A percentile compares a stretch with the other conserved stretches of the same genome.
These are phyloP conservation scores for Torulaspora microellipsoides DNA, from an alignment of 805 yeast species.

Conservation along the genomic window DNA sequence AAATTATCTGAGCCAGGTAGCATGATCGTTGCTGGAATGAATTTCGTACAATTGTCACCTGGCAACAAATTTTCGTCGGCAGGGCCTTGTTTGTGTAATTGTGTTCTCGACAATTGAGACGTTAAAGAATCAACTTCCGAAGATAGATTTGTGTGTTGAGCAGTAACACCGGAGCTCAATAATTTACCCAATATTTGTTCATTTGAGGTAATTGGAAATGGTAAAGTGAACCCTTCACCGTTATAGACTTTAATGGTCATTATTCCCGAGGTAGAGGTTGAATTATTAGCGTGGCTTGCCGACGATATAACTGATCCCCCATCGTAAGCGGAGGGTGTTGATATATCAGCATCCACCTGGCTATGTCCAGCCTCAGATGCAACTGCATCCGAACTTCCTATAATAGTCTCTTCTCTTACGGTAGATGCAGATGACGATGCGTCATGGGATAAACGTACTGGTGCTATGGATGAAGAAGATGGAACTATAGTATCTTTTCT, in stretches of 20 bases:
- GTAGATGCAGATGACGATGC: conserved; percentile 24
- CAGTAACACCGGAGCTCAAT: conserved; percentile 49
- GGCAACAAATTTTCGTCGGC: conserved; percentile 35
- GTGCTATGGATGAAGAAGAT: conserved; percentile 25
- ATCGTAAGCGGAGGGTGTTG: conserved; percentile 3
- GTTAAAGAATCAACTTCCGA: conserved; percentile 25
- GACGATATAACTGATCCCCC: conserved; percentile 4
- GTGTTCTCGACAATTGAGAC: conserved; percentile 27
- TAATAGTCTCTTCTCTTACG: conserved; percentile 12
- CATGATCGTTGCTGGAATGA: conserved; percentile 51
- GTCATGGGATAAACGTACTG: conserved; percentile 26
- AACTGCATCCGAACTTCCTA: conserved; percentile 3
- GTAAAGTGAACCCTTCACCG: conserved; percentile 63
- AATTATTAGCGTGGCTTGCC: conserved; percentile 12
- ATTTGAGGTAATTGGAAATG: conserved; percentile 63
- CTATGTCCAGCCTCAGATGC: conserved; percentile 7
- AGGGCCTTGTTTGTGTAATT: conserved; percentile 30
- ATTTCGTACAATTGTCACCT: conserved; percentile 29
- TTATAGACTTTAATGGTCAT: conserved; percentile 73
- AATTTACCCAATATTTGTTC: conserved; percentile 60
- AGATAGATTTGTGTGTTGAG: conserved; percentile 14
- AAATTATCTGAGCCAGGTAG: conserved; percentile 51
- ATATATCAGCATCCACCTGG: conserved; percentile 5
- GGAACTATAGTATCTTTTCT: conserved; percentile 32
- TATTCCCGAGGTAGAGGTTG: conserved; percentile 55